phyloP scores from a whole-genome alignment of 208 protist species.

The Trypanosoma theileri region DNA sequence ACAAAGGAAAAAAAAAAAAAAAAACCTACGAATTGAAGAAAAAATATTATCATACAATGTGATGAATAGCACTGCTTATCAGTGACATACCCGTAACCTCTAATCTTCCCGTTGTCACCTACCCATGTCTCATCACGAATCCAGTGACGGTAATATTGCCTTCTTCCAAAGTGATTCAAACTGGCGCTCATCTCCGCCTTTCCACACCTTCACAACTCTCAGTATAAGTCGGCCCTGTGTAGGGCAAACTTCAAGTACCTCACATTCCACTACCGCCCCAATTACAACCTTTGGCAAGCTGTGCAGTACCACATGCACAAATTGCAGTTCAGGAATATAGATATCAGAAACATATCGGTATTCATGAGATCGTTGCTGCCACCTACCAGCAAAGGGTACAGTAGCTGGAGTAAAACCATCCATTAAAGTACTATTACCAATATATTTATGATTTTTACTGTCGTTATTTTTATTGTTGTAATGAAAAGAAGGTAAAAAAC shows the following conservation, averaged over 20 bases:
- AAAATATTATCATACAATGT: too few species aligned
- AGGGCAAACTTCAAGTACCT: constrained; percentile 54
- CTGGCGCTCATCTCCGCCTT: constrained; percentile 59
- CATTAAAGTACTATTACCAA: neutral
- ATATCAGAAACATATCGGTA: constrained; percentile 72
- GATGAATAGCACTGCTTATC: too few species aligned
- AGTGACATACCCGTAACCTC: too few species aligned
- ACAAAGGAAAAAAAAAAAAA: too few species aligned
- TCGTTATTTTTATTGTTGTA: neutral
- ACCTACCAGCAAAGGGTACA: constrained; percentile 25
- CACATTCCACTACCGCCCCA: constrained; percentile 74
- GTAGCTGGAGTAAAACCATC: neutral
- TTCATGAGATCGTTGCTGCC: constrained; percentile 26
- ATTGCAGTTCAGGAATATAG: constrained; percentile 82
- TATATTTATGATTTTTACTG: neutral
- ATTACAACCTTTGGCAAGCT: constrained; percentile 56
- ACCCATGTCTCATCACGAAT: constrained; percentile 42
- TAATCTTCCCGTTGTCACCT: neutral
- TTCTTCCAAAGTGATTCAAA: constrained; percentile 66
- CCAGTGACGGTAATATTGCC: constrained; percentile 53
- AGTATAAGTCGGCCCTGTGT: constrained; percentile 72
- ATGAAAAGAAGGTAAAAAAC: constrained; percentile 21
- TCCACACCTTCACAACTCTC: constrained; percentile 41
- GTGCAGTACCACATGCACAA: constrained; percentile 72
- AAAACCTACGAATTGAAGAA: too few species aligned